These are phyloP conservation scores for Epichloe glyceriae DNA, from an alignment of 2,329 filamentous ascomycete genomes.

Conservation along the genomic window DNA sequence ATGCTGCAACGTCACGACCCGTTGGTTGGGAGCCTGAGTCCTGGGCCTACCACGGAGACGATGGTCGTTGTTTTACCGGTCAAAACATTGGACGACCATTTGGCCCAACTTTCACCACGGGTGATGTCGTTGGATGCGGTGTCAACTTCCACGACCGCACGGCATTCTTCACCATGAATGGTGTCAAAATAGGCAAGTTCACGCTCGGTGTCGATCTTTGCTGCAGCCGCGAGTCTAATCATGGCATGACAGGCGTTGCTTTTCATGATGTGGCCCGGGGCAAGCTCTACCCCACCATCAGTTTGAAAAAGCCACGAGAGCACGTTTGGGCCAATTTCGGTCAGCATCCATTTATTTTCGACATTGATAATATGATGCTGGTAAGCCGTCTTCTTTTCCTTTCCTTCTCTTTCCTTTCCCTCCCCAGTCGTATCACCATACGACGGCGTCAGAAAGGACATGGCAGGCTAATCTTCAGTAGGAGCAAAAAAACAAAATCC, in stretches of 20 bases:
- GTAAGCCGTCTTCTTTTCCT: constrained; percentile 30
- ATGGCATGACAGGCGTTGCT: constrained; percentile 42
- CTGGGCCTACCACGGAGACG: constrained; percentile 58
- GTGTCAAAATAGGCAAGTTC: constrained; percentile 37
- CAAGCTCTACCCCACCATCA: constrained; percentile 53
- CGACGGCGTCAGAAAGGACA: too few relatives aligned
- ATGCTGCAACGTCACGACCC: constrained; percentile 39
- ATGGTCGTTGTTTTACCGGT: constrained; percentile 47
- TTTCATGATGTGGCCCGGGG: constrained; percentile 52
- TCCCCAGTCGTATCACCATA: not conserved
- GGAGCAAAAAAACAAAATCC: constrained; percentile 47
- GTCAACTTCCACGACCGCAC: constrained; percentile 51
- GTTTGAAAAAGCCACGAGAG: constrained; percentile 53
- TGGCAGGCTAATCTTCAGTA: constrained; percentile 17
- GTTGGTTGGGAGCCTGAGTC: constrained; percentile 57
- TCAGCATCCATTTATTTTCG: constrained; percentile 69
- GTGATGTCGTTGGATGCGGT: constrained; percentile 51
- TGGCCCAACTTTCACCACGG: constrained; percentile 39
- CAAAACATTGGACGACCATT: constrained; percentile 45
- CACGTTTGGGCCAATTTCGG: constrained; percentile 53
- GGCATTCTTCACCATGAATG: constrained; percentile 60
- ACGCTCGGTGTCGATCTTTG: not conserved
- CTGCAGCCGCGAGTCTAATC: not conserved
- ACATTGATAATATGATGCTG: constrained; percentile 78
- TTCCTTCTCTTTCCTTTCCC: too few relatives aligned